These are phyloP conservation scores for Tylopilus rubrobrunneus DNA, from an alignment of 768 basidiomycete genomes.

Conservation along the genomic window DNA sequence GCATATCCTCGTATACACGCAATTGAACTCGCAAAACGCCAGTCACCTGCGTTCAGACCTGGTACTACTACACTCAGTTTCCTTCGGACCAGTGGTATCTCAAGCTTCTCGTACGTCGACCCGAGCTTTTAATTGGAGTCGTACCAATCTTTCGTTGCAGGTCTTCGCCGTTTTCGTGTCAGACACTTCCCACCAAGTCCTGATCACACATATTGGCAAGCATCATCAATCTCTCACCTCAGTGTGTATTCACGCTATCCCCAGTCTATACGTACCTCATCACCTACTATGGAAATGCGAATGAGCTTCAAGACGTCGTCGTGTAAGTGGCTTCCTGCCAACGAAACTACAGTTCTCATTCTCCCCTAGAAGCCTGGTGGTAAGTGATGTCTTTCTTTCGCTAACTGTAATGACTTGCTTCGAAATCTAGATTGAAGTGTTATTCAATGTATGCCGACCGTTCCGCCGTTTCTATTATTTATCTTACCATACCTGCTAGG, in stretches of 20 bases:
- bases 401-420: constrained; percentile 8
- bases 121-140: neutral
- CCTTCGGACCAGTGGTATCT: constrained; percentile 49
- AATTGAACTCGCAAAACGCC: neutral
- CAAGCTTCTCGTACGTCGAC: constrained; percentile 40
- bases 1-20: neutral
- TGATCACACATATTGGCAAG: constrained; percentile 44
- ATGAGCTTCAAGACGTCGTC: neutral
- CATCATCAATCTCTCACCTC: constrained; percentile 9
- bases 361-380: neutral
- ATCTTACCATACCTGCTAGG: too few relatives aligned
- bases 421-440: constrained; percentile 11
- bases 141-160: constrained; percentile 26
- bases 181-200: constrained; percentile 51
- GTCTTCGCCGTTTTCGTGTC: constrained; percentile 46
- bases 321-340: neutral
- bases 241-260: neutral
- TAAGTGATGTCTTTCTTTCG: neutral
- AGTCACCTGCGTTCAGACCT: constrained; percentile 57
- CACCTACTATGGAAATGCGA: constrained; percentile 34
- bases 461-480: too few relatives aligned
- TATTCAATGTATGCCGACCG: too few relatives aligned
- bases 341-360: neutral
- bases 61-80: constrained; percentile 50
- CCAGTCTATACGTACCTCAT: constrained; percentile 48